Conservation (phyloP, 1,139 yeast species). For the Lodderomyces parapsilosis region DNA sequence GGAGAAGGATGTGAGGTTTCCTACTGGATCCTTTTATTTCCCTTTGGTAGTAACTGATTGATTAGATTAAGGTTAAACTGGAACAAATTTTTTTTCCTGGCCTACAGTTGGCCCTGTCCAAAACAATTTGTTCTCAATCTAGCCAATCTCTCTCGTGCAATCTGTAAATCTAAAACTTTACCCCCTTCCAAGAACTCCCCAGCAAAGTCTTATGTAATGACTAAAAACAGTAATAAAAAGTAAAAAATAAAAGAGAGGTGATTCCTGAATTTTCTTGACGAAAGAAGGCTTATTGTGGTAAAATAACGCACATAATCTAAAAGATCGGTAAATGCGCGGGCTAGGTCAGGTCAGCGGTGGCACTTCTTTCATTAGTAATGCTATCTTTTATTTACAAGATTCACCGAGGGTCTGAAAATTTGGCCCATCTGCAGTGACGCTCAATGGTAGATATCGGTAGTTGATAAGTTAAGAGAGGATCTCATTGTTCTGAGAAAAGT, state of each 20-base stretch:
- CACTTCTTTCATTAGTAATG: too few relatives aligned
- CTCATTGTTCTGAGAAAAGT: too few relatives aligned
- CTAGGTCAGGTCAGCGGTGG: too few relatives aligned
- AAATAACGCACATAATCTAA: neutral
- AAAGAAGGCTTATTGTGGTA: neutral
- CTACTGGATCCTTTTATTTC: too few relatives aligned
- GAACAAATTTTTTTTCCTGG: neutral
- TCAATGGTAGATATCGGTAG: neutral
- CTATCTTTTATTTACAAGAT: too few relatives aligned
- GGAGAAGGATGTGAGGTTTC: too few relatives aligned
- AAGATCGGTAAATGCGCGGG: neutral
- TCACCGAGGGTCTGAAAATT: too few relatives aligned
- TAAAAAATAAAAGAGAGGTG: neutral
- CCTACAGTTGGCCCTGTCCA: neutral
- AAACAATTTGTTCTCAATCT: neutral
- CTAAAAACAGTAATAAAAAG: neutral
- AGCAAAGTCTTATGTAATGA: neutral
- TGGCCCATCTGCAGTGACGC: too few relatives aligned
- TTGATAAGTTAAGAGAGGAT: too few relatives aligned
- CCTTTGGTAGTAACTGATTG: neutral
- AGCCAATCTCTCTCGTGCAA: constrained; percentile 1
- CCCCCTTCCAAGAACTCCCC: neutral
- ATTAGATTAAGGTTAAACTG: neutral
- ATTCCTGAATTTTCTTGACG: neutral
- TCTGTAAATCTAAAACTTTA: neutral